phyloP scores from a whole-genome alignment of 208 protist species.

The Acanthamoeba triangularis region DNA sequence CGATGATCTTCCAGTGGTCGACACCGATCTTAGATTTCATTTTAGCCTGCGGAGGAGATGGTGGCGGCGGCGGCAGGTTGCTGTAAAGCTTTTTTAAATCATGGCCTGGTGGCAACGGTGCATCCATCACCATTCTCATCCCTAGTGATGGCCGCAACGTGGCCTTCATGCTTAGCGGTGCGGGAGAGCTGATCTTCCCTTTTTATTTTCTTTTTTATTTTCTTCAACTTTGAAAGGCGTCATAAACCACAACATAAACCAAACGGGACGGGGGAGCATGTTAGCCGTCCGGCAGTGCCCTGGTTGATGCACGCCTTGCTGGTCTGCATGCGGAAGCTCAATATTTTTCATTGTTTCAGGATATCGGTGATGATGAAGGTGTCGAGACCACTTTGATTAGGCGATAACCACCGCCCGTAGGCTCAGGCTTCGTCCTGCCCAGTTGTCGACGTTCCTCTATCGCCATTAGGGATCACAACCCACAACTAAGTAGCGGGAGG shows the following conservation, averaged over 20 bases:
- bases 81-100: neutral
- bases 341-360: no score
- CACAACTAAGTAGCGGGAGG: neutral
- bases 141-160: neutral
- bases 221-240: no score
- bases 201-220: no score
- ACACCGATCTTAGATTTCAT: neutral
- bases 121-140: neutral
- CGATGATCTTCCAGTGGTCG: no score
- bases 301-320: no score
- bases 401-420: neutral
- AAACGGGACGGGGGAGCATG: no score
- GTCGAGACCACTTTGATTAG: constrained; percentile 47
- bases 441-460: constrained; percentile 38
- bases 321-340: no score
- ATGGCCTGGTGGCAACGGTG: neutral
- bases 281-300: no score
- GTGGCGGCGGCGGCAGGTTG: neutral
- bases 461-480: constrained; percentile 43
- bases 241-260: no score
- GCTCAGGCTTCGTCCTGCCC: constrained; percentile 21
- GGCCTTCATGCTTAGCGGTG: neutral
- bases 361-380: no score
- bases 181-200: neutral
- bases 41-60: neutral